Base-by-base conservation (phyloP, 2,329 filamentous ascomycete species). In the Ceratocystis lukuohia region DNA sequence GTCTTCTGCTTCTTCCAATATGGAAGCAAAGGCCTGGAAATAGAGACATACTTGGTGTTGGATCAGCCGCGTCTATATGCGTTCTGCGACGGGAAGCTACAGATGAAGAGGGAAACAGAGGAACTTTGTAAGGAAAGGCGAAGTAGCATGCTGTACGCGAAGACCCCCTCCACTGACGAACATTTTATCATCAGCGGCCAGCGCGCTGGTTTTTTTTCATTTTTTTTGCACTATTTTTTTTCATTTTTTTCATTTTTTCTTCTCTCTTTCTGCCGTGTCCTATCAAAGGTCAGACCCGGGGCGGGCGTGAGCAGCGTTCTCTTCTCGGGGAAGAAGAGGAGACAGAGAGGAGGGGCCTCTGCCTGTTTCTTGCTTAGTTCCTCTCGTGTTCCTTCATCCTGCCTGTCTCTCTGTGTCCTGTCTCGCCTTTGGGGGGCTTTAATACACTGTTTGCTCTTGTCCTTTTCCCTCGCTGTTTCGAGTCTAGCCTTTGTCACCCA, bases 311-410 rank as follows among this genome's bases (percentile, higher is more conserved):
- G 33, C 30, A 45, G 41, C n/a, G 17, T 59, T 41, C 64, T 41
- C 50, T 57, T 45, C 37, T 20, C 44, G 48, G 30, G 10, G 20
- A 59, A 22, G 15, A 20, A 12, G n/a, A 59, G 46, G 12, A 41
- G 10, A 41, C 37, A 15, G 10, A 41, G 37, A 12, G 62, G 12
- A 46, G 45, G 25, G 30, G 62, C 62, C 41, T 62, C 37, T 41
- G 20, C 5, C 20, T 50, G 37, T 45, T 62, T 30, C 44, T 63
- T 63, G 44, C 61, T 22, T 57, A 17, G 53, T 57, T 33, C 53
- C 53, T 57, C 33, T 57, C 25, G 53, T 57, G 53, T 57, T 57
- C 53, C 53, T 57, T 57, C 53, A 57, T 57, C 53, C 53, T 57
- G 53, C 53, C 20, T n/a, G 53, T 57, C 53, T 57, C 25, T 57